A percentile compares a stretch with the other conserved stretches of the same genome.
phyloP scores from a whole-genome alignment of 352 stramenopile genomes.

The Pythium phragmiticola region DNA sequence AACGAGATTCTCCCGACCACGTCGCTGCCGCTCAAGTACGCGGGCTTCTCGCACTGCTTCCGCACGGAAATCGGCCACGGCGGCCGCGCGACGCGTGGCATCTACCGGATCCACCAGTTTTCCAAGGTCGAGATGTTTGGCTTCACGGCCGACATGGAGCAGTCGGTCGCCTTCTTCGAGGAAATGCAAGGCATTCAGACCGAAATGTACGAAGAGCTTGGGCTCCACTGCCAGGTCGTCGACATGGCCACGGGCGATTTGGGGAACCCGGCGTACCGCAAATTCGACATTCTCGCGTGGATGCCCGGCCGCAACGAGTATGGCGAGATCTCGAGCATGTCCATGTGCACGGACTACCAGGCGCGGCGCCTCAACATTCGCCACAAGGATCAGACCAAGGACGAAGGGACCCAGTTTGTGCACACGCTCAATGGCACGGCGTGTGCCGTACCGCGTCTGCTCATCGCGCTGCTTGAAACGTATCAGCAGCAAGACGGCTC shows the following conservation, averaged over 20 bases:
- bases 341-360: constrained; percentile 91
- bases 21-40: constrained; percentile 69
- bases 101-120: constrained; percentile 91
- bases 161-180: constrained; percentile 70
- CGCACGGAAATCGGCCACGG: constrained; percentile 83
- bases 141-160: constrained; percentile 67
- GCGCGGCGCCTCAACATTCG: constrained; percentile 83
- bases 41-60: constrained; percentile 88
- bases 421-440: constrained; percentile 89
- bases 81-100: constrained; percentile 65
- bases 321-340: constrained; percentile 84
- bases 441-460: constrained; percentile 72
- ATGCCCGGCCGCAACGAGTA: constrained; percentile 81
- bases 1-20: constrained; percentile 62
- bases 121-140: constrained; percentile 90
- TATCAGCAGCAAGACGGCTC: constrained; percentile 80
- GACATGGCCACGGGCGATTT: constrained; percentile 87
- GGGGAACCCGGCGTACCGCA: constrained; percentile 77
- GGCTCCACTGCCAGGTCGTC: constrained; percentile 75
- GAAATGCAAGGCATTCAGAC: constrained; percentile 82
- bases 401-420: constrained; percentile 69
- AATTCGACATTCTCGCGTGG: constrained; percentile 87
- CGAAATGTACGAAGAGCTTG: constrained; percentile 73
- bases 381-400: constrained; percentile 57
- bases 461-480: constrained; percentile 86